Evolutionary conservation across 177 flowering plant species (phyloP).

Genomic region (Vitis hybrid): DNA sequence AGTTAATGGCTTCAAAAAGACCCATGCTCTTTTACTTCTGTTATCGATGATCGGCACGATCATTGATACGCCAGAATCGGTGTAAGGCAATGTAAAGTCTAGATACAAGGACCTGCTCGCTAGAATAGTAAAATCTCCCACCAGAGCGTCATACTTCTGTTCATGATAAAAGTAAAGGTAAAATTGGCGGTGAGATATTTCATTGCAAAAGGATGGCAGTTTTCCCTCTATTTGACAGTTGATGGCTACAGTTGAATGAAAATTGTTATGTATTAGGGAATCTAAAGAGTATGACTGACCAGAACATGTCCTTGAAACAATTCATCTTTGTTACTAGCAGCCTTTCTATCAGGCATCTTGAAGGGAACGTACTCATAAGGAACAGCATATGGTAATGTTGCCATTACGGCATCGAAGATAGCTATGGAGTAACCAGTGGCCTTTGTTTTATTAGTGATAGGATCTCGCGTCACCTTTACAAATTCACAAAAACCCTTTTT

Average conservation of each 20-base stretch:
- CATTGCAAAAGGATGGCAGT: not conserved
- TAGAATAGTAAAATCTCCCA: too few relatives aligned
- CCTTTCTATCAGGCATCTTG: not conserved
- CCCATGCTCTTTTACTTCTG: constrained; percentile 19
- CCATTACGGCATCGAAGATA: constrained; percentile 20
- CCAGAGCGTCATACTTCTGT: too few relatives aligned
- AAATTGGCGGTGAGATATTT: too few relatives aligned
- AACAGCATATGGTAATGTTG: constrained; percentile 9
- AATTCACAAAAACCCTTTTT: constrained; percentile 14
- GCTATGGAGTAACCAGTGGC: constrained; percentile 22
- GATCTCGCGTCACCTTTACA: constrained; percentile 13
- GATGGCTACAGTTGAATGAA: constrained; percentile 20
- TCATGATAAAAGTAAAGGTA: too few relatives aligned
- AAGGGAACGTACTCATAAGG: constrained; percentile 17
- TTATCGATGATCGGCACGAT: too few relatives aligned
- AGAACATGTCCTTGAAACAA: constrained; percentile 12
- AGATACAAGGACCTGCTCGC: too few relatives aligned
- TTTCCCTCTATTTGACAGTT: not conserved
- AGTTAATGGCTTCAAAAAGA: constrained; percentile 27
- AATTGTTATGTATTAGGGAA: too few relatives aligned
- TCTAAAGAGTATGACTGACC: constrained; percentile 1
- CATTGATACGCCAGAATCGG: too few relatives aligned
- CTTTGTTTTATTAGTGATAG: not conserved
- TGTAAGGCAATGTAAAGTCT: too few relatives aligned
- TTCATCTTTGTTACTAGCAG: constrained; percentile 13